Evolutionary conservation across 495 filamentous ascomycete genomes (phyloP).

Genomic region (Evernia prunastri): DNA sequence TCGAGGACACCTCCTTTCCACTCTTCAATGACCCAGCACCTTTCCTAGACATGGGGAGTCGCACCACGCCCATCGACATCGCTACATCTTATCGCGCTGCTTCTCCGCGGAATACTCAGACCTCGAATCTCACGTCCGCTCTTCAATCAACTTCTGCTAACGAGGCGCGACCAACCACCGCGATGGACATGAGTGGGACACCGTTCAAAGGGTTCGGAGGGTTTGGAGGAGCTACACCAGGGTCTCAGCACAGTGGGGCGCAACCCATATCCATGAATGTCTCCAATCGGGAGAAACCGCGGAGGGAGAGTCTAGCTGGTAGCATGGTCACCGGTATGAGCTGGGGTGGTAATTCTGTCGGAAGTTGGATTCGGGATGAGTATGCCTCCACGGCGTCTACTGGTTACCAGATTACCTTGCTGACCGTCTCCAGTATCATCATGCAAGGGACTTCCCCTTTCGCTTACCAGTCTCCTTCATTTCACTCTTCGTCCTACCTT

Average conservation of each 20-base stretch:
- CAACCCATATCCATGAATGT: conserved; percentile 81
- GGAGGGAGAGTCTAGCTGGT: conserved; percentile 78
- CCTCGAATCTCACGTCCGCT: conserved; percentile 57
- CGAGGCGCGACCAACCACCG: conserved; percentile 28
- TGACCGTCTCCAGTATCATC: conserved; percentile 63
- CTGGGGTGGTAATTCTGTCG: conserved; percentile 93
- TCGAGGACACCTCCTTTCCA: conserved; percentile 39
- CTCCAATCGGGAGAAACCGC: conserved; percentile 63
- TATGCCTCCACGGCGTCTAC: conserved; percentile 52
- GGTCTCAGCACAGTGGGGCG: conserved; percentile 58
- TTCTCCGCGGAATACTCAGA: conserved; percentile 57
- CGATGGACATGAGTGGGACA: conserved; percentile 23
- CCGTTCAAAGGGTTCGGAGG: conserved; percentile 19
- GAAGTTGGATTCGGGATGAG: conserved; percentile 97
- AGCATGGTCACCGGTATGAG: conserved; percentile 93
- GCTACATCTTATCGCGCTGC: conserved; percentile 49
- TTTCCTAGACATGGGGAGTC: conserved; percentile 42
- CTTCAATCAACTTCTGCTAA: conserved; percentile 45
- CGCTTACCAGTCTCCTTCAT: conserved; percentile 83
- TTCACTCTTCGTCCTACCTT: conserved; percentile 94
- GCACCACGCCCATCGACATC: conserved; percentile 59
- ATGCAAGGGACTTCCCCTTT: conserved; percentile 96
- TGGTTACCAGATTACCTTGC: conserved; percentile 19
- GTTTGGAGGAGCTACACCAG: conserved; percentile 31
- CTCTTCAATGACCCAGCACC: conserved; percentile 39